These are phyloP conservation scores for Candida sp. DNA, from an alignment of 1,139 yeast species.

Conservation along the genomic window DNA sequence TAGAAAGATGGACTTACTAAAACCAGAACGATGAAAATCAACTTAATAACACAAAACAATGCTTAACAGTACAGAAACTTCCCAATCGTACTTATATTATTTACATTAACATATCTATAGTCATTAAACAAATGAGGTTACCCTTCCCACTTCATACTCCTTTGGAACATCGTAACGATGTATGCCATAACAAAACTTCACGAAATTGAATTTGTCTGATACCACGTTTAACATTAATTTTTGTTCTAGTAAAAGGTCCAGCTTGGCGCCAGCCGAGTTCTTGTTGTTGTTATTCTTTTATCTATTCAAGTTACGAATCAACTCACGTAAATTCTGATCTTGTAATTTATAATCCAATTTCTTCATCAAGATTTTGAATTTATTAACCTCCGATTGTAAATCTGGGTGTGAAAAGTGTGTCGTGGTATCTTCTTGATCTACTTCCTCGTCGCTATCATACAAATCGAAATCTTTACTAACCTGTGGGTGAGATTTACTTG, in stretches of 20 bases:
- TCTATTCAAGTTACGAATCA: background rate
- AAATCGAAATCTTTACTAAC: conserved; percentile 8
- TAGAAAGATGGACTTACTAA: no score
- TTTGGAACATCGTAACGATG: no score
- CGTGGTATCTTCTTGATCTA: background rate
- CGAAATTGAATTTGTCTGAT: no score
- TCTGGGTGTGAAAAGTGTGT: background rate
- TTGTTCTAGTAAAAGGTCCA: background rate
- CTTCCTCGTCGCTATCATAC: conserved; percentile 20
- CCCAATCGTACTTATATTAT: no score
- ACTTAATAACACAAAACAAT: no score
- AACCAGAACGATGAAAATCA: no score
- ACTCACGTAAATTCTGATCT: background rate
- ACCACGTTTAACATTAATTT: background rate
- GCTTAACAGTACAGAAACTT: no score
- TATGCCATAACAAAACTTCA: no score
- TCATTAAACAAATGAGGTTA: no score
- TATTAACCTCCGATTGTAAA: background rate
- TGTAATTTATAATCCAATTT: conserved; percentile 1
- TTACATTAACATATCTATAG: no score
- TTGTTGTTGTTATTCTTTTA: background rate
- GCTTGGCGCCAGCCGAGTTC: background rate
- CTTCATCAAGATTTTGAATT: background rate
- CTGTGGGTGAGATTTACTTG: background rate
- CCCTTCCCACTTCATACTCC: no score